These are phyloP conservation scores for Kregervanrija fluxuum DNA, from an alignment of 805 yeast genomes.

Conservation along the genomic window DNA sequence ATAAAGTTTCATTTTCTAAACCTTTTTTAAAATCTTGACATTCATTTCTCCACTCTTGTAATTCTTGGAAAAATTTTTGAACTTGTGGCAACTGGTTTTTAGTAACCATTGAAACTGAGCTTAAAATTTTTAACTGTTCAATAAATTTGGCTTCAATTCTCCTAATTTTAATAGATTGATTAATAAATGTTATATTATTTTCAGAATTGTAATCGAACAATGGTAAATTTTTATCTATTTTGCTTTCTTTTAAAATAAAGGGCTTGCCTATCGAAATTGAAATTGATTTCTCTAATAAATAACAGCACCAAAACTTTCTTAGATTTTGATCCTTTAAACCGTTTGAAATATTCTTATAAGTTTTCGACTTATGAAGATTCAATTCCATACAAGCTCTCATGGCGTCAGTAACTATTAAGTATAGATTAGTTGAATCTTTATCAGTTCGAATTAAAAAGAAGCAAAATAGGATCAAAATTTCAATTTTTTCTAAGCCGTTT, in stretches of 20 bases:
- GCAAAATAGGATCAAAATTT: constrained; percentile 44
- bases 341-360: constrained; percentile 26
- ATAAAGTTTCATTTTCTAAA: constrained; percentile 52
- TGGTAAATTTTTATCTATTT: constrained; percentile 42
- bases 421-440: constrained; percentile 47
- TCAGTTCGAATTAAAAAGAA: constrained; percentile 55
- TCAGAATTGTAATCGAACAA: constrained; percentile 39
- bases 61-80: constrained; percentile 42
- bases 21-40: constrained; percentile 41
- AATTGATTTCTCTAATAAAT: constrained; percentile 53
- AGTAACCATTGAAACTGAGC: constrained; percentile 21
- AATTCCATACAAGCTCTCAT: constrained; percentile 36
- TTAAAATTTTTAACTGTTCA: constrained; percentile 39
- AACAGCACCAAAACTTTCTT: constrained; percentile 60
- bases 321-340: constrained; percentile 32
- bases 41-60: constrained; percentile 51
- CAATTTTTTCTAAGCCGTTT: constrained; percentile 38
- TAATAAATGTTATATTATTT: constrained; percentile 37
- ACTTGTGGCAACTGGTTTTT: constrained; percentile 41
- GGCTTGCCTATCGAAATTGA: constrained; percentile 57
- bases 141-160: constrained; percentile 55
- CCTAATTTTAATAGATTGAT: constrained; percentile 49
- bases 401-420: constrained; percentile 47
- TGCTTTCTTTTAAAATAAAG: constrained; percentile 43
- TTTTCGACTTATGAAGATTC: constrained; percentile 29